Evolutionary conservation across 805 yeast species (phyloP), one percentile per base, ranked within the genome.

Genomic region (Wickerhamiella bombiphila): DNA sequence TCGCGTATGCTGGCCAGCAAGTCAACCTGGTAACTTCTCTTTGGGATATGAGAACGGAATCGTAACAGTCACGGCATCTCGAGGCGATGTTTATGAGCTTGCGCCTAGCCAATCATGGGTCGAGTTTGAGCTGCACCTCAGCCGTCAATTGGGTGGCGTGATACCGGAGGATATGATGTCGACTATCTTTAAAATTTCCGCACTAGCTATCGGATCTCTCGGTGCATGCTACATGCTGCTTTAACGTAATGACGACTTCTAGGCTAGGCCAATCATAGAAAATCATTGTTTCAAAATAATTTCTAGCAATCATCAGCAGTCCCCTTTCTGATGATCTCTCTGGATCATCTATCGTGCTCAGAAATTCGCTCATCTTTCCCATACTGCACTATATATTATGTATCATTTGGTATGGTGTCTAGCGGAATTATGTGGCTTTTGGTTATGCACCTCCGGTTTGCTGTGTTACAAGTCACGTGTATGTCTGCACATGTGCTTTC

Each of bases 1-100:
- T n/a, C 46, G 56, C 18, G 50, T 56, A 3, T 54, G 56, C 43
- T 57, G 60, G 61, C 58, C 60, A 0, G 60, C 61, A 3, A 44
- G 55, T 14, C 34, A 38, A 22, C 60, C 61, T 2, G 50, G 54
- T 2, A 52, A 48, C 21, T 39, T 57, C 15, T 38, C 33, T 3
- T 30, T 56, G 1, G 29, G 17, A 11, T 53, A 44, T 38, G 38
- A 44, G 19, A 45, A 38, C 8, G 24, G 16, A 2, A 15, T 14
- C 21, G 11, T 20, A 1, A 16, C 25, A 4, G 24, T 46, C 5
- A 34, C 32, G 2, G 44, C 41, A 2, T 45, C 49, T 1, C 19
- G 32, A 3, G 38, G 26, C 25, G 35, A 45, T 24, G 19, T 42
- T 8, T 3, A 16, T 9, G 14, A 7, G 11, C 13, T 14, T 1